Base-by-base conservation (phyloP, 495 filamentous ascomycete genomes). In the Mycothermus thermophilus region DNA sequence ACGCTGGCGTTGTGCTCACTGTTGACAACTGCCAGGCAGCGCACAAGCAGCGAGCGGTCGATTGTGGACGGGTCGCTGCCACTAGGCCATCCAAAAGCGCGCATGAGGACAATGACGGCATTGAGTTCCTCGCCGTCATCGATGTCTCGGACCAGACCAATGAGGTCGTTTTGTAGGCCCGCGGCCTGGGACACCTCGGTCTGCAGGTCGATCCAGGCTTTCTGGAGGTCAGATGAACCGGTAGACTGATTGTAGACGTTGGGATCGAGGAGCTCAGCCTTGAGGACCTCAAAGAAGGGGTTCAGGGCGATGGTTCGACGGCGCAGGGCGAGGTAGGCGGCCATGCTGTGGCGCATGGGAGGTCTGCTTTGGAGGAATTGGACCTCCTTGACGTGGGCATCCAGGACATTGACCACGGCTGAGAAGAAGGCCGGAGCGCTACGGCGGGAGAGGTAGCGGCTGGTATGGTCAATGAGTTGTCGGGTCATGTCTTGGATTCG, bases 211-310 rank as follows among this genome's bases (percentile, higher is more conserved):
- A 25, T 17, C 37, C 34, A 42, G 1, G 23, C 32, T 0, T 14
- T 12, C 6, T 35, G 20, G 7, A 34, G 19, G 14, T 30, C 16
- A 5, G n/a, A n/a, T n/a, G n/a, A n/a, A n/a, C n/a, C n/a, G n/a
- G n/a, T n/a, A n/a, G n/a, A n/a, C n/a, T n/a, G n/a, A n/a, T n/a
- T n/a, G n/a, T 26, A 27, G 14, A 32, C 24, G 4, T 12, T 1
- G 1, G 21, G 5, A 0, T 25, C 8, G 13, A 48, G 31, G 9
- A 35, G 39, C 20, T 48, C 37, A 8, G 19, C 10, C 31, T 48
- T 48, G 37, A 48, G 19, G 27, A 44, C 41, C 23, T 48, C 41
- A n/a, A 48, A 48, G 15, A 48, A 48, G 13, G 45, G 45, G 11
- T 18, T 28, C 3, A 48, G 35, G 12, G 41, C 26, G 8, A 48